Percentiles rank a stretch among this genome's conserved stretches.
These are phyloP conservation scores for Talaromyces piceae DNA, from an alignment of 2,329 filamentous ascomycete genomes.

Conservation along the genomic window DNA sequence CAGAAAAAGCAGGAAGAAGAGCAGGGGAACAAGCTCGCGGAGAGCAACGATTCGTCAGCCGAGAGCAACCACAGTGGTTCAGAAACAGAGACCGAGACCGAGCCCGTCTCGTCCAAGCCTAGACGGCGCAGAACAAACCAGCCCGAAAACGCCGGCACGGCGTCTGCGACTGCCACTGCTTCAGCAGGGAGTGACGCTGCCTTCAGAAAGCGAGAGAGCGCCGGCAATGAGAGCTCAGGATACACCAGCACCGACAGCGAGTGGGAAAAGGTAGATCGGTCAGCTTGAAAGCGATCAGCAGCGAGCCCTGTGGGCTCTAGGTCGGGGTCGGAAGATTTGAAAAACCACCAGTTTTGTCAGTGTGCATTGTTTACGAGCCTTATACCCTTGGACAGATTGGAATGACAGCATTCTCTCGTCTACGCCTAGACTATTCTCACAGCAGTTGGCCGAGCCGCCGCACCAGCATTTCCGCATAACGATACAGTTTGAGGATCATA, in stretches of 20 bases:
- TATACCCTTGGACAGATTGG: background rate
- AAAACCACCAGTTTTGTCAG: background rate
- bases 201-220: conserved; percentile 39
- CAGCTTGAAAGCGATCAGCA: background rate
- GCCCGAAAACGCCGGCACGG: conserved; percentile 12
- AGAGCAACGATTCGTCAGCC: conserved; percentile 24
- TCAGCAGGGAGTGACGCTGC: conserved; percentile 38
- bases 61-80: conserved; percentile 38
- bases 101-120: conserved; percentile 7
- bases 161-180: conserved; percentile 21
- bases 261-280: conserved; percentile 81
- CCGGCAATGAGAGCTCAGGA: conserved; percentile 44
- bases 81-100: conserved; percentile 30
- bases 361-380: background rate
- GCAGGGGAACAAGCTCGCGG: conserved; percentile 10
- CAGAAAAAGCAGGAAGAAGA: conserved; percentile 27
- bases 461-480: background rate
- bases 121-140: conserved; percentile 7
- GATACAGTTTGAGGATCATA: background rate
- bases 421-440: background rate
- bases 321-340: background rate
- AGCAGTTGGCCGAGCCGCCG: background rate
- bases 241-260: conserved; percentile 82
- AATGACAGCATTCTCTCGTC: background rate
- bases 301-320: background rate